A percentile compares a stretch with the other conserved stretches of the same genome.
phyloP scores from a whole-genome alignment of 2,329 filamentous ascomycete genomes.

The Knoxdaviesia capensis region DNA sequence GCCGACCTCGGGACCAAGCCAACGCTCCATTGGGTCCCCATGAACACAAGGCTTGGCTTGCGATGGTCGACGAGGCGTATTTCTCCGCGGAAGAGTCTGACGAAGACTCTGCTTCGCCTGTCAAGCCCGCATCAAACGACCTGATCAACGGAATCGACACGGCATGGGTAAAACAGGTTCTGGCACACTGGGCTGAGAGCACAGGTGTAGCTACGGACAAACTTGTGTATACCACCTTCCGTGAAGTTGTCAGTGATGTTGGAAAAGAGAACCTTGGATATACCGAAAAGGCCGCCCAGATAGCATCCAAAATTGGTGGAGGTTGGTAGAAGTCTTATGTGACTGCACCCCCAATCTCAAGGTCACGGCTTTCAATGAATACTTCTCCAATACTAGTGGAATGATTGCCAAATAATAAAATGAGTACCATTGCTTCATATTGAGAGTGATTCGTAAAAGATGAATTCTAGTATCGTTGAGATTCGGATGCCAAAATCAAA shows the following conservation, averaged over 20 bases:
- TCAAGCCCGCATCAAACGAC: slow-evolving; percentile 13
- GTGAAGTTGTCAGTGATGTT: slow-evolving; percentile 86
- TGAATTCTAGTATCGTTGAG: too few species aligned
- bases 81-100: slow-evolving; percentile 51
- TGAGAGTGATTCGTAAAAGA: too few species aligned
- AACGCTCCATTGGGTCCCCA: slow-evolving; percentile 29
- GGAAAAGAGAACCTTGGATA: slow-evolving; percentile 54
- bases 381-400: not conserved
- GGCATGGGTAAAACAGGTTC: slow-evolving; percentile 41
- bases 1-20: slow-evolving; percentile 28
- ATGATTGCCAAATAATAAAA: slow-evolving; percentile 2
- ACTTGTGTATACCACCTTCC: slow-evolving; percentile 69
- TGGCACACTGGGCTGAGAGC: slow-evolving; percentile 56
- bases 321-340: slow-evolving; percentile 47
- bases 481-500: too few species aligned
- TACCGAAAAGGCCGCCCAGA: slow-evolving; percentile 65
- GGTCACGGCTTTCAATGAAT: too few species aligned
- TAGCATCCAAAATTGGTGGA: slow-evolving; percentile 79
- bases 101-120: slow-evolving; percentile 9
- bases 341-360: too few species aligned
- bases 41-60: slow-evolving; percentile 74
- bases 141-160: slow-evolving; percentile 46
- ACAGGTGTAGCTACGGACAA: slow-evolving; percentile 52
- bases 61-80: slow-evolving; percentile 72
- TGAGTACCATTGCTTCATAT: not conserved